phyloP scores from a whole-genome alignment of 805 yeast genomes.

The Jamesozyma piceae region DNA sequence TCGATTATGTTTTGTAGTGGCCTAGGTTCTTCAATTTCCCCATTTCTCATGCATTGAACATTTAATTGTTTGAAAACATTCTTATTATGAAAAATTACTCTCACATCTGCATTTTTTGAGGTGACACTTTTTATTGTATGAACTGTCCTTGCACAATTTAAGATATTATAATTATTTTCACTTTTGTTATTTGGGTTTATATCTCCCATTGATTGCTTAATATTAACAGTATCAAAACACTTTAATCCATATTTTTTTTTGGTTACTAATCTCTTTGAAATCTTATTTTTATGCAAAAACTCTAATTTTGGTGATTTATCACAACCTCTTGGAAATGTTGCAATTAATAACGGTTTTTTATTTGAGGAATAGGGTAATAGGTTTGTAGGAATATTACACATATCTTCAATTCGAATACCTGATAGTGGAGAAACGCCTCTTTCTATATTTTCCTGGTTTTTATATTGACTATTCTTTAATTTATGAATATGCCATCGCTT shows the following conservation, averaged over 20 bases:
- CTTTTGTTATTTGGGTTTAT: conserved; percentile 2
- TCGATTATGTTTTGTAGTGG: conserved; percentile 9
- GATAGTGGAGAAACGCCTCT: conserved; percentile 8
- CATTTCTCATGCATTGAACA: not conserved
- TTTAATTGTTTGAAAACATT: conserved; percentile 19
- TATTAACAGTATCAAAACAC: conserved; percentile 7
- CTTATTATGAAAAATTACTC: conserved; percentile 21
- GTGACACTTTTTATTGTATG: conserved; percentile 17
- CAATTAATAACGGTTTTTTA: conserved; percentile 25
- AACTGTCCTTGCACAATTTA: conserved; percentile 19
- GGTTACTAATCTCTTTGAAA: conserved; percentile 16
- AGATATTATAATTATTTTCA: not conserved
- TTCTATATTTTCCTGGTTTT: conserved; percentile 5
- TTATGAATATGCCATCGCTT: conserved; percentile 22
- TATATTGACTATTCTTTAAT: conserved; percentile 6
- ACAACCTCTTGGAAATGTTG: conserved; percentile 25
- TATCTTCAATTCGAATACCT: conserved; percentile 18
- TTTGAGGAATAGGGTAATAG: conserved; percentile 10
- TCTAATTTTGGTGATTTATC: conserved; percentile 20
- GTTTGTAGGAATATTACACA: conserved; percentile 19
- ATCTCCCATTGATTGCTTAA: not conserved
- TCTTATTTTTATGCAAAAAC: conserved; percentile 17
- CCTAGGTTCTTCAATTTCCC: not conserved
- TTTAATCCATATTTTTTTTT: conserved; percentile 23
- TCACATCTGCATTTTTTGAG: conserved; percentile 23